Conservation (phyloP, 2,329 filamentous ascomycete species). For the Apiospora pterosperma region DNA sequence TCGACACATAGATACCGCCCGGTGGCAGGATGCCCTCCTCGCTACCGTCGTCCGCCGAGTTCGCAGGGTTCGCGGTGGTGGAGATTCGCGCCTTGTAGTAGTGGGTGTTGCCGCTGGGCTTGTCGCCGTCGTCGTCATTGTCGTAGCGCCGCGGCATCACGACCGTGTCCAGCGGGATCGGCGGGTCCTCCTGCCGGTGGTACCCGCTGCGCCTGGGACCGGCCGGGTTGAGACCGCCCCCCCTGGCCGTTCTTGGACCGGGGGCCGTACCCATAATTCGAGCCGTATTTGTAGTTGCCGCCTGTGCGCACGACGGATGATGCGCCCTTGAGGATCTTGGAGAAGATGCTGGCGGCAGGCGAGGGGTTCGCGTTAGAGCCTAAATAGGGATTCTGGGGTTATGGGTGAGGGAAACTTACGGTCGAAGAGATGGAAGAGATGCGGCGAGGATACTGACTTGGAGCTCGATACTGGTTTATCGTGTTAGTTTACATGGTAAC, state of each 20-base stretch:
- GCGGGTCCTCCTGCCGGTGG: neutral
- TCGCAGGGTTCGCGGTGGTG: neutral
- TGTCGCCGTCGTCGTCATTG: neutral
- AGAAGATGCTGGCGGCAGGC: neutral
- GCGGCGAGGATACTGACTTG: constrained; percentile 6
- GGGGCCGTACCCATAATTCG: too few species aligned
- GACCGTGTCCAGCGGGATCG: neutral
- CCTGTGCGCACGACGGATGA: neutral
- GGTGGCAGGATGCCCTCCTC: neutral
- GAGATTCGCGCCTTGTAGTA: neutral
- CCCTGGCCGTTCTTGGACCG: neutral
- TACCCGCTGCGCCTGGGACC: neutral
- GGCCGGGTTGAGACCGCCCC: neutral
- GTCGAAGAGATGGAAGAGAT: constrained; percentile 4
- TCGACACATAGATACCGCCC: neutral
- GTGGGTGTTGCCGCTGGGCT: too few species aligned
- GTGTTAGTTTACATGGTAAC: neutral
- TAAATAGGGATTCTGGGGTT: too few species aligned
- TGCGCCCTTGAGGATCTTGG: neutral
- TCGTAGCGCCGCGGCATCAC: neutral
- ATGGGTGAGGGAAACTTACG: neutral
- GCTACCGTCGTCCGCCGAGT: neutral
- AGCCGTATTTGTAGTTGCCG: neutral
- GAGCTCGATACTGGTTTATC: neutral
- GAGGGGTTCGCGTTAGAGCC: neutral